Evolutionary conservation across 192 early-diverging fungal species (phyloP).

Genomic region (Radiomyces spectabilis): DNA sequence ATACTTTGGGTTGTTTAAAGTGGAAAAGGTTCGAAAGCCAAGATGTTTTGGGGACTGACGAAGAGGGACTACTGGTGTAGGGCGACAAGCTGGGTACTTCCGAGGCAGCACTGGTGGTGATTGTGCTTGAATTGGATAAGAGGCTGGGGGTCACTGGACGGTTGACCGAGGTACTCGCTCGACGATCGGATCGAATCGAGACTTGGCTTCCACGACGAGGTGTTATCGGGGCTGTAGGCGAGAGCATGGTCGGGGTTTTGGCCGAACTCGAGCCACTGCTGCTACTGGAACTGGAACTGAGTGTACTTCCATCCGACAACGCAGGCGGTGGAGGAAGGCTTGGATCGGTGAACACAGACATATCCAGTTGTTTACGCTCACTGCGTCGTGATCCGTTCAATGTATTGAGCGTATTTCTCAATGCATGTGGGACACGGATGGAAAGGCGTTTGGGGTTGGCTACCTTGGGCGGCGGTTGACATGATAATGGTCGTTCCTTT

Average conservation of each 20-base stretch:
- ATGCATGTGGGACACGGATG: conserved; percentile 15
- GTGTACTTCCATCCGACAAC: conserved; percentile 15
- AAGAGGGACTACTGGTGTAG: too few relatives aligned
- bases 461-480: not conserved
- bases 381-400: conserved; percentile 7
- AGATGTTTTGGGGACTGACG: conserved; percentile 4
- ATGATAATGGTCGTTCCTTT: not conserved
- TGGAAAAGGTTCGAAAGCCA: conserved; percentile 21
- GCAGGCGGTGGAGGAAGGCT: not conserved
- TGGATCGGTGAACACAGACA: conserved; percentile 9
- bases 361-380: conserved; percentile 18
- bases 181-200: conserved; percentile 13
- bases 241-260: not conserved
- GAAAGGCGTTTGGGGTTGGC: conserved; percentile 10
- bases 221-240: not conserved
- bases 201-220: conserved; percentile 10
- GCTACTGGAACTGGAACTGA: conserved; percentile 1
- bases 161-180: conserved; percentile 1
- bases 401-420: conserved; percentile 5
- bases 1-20: conserved; percentile 23
- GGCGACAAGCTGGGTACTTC: too few relatives aligned
- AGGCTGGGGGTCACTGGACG: conserved; percentile 19
- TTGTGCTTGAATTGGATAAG: conserved; percentile 16
- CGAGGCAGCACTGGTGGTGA: too few relatives aligned
- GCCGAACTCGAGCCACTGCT: not conserved